Evolutionary conservation across 306 rosid genomes (phyloP).

Genomic region (Cyamopsis tetragonoloba): DNA sequence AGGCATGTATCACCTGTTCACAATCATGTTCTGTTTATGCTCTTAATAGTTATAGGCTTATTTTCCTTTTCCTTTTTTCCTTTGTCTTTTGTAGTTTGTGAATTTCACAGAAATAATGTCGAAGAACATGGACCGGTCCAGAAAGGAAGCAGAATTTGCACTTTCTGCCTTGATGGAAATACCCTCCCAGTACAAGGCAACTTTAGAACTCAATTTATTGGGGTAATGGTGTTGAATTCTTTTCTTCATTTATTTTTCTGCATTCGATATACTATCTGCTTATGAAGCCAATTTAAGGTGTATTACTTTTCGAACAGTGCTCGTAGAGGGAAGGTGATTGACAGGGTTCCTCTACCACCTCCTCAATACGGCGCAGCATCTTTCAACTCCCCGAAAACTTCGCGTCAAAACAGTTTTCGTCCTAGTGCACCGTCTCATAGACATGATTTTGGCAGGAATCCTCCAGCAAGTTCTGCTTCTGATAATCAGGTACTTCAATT

Average conservation of each 20-base stretch:
- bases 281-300: constrained; percentile 11
- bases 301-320: constrained; percentile 36
- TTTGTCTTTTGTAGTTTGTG: constrained; percentile 68
- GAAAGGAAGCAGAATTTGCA: constrained; percentile 90
- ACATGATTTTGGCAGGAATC: constrained; percentile 21
- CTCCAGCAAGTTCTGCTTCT: constrained; percentile 50
- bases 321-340: constrained; percentile 59
- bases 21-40: neutral
- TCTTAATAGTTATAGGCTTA: neutral
- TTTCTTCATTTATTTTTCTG: neutral
- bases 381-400: constrained; percentile 40
- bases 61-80: constrained; percentile 21
- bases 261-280: constrained; percentile 14
- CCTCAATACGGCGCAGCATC: constrained; percentile 72
- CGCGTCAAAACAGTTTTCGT: constrained; percentile 41
- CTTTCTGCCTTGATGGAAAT: constrained; percentile 90
- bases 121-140: constrained; percentile 59
- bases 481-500: constrained; percentile 56
- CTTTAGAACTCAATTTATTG: constrained; percentile 67
- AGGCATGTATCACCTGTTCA: constrained; percentile 43
- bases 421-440: constrained; percentile 58
- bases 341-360: constrained; percentile 84
- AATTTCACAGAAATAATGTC: constrained; percentile 91
- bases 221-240: constrained; percentile 52
- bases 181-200: constrained; percentile 90